Evolutionary conservation across 805 yeast genomes (phyloP).

Genomic region (Starmerella vitae): DNA sequence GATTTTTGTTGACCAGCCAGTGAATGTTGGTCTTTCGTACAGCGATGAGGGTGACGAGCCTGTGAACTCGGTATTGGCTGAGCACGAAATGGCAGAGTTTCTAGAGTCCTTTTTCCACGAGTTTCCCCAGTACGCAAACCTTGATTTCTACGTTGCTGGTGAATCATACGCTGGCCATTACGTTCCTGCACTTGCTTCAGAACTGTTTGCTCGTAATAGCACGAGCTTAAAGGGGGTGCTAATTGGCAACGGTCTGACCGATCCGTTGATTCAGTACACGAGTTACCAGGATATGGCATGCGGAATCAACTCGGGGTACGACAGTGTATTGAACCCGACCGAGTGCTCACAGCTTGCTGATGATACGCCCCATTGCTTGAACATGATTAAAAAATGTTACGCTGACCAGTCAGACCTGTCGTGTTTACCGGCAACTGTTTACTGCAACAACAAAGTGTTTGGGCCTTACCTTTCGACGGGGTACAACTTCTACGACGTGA

Average conservation of each 20-base stretch:
- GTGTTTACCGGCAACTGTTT: slow-evolving; percentile 83
- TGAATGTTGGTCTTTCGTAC: slow-evolving; percentile 86
- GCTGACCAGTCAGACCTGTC: slow-evolving; percentile 49
- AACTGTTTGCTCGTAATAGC: slow-evolving; percentile 41
- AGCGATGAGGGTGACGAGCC: slow-evolving; percentile 28
- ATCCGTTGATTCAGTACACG: slow-evolving; percentile 64
- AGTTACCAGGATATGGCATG: slow-evolving; percentile 91
- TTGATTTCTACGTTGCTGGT: slow-evolving; percentile 73
- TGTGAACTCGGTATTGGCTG: slow-evolving; percentile 43
- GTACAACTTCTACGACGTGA: slow-evolving; percentile 78
- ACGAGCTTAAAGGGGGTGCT: slow-evolving; percentile 66
- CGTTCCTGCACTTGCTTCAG: slow-evolving; percentile 66
- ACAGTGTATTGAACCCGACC: slow-evolving; percentile 64
- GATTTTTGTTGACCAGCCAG: slow-evolving; percentile 88
- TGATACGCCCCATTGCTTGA: slow-evolving; percentile 61
- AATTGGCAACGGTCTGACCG: slow-evolving; percentile 91
- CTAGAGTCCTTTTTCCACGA: slow-evolving; percentile 73
- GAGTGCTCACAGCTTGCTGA: slow-evolving; percentile 61
- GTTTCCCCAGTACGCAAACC: slow-evolving; percentile 57
- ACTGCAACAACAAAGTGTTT: slow-evolving; percentile 63
- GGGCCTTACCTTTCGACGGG: slow-evolving; percentile 81
- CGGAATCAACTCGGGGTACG: slow-evolving; percentile 64
- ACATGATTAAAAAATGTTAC: slow-evolving; percentile 68
- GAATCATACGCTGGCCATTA: slow-evolving; percentile 94
- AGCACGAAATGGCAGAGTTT: slow-evolving; percentile 77